A percentile compares a stretch with the other conserved stretches of the same genome.
These are phyloP conservation scores for Fusarium humuli DNA, from an alignment of 2,329 filamentous ascomycete genomes.

Conservation along the genomic window DNA sequence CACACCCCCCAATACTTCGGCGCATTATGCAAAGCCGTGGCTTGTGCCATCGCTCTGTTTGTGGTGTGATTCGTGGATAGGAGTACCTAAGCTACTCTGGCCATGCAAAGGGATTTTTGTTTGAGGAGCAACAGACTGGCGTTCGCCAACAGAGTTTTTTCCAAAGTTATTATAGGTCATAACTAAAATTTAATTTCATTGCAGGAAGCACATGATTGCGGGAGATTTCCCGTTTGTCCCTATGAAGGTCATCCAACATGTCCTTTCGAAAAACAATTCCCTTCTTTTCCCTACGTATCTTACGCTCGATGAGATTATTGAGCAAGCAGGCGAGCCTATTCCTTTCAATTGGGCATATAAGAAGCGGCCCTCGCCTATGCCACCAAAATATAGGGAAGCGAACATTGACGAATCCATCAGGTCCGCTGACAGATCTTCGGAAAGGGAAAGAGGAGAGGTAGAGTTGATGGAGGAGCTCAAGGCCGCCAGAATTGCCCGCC, in stretches of 20 bases:
- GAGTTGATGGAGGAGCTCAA: slow-evolving; percentile 40
- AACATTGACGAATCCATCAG: slow-evolving; percentile 13
- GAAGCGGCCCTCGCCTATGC: slow-evolving; percentile 9
- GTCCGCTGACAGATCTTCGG: neutral
- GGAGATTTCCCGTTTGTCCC: slow-evolving; percentile 42
- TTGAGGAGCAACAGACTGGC: neutral
- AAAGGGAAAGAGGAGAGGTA: neutral
- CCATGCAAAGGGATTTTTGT: too few species aligned
- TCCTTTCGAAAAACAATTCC: slow-evolving; percentile 21
- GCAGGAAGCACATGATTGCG: slow-evolving; percentile 35
- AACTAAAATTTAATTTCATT: slow-evolving; percentile 12
- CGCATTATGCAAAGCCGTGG: neutral
- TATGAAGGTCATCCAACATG: slow-evolving; percentile 10
- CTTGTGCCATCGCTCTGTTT: neutral
- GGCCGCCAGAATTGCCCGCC: slow-evolving; percentile 27
- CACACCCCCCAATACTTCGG: neutral
- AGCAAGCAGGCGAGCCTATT: neutral
- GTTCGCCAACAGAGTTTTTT: neutral
- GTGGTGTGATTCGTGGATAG: neutral
- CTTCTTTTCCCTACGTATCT: slow-evolving; percentile 37
- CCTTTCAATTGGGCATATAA: slow-evolving; percentile 20
- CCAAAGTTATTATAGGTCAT: neutral
- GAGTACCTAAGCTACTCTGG: neutral
- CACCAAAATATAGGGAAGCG: slow-evolving; percentile 8
- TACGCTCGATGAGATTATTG: slow-evolving; percentile 17